Evolutionary conservation across 2,329 filamentous ascomycete genomes (phyloP).

Genomic region (Beauveria sp.): DNA sequence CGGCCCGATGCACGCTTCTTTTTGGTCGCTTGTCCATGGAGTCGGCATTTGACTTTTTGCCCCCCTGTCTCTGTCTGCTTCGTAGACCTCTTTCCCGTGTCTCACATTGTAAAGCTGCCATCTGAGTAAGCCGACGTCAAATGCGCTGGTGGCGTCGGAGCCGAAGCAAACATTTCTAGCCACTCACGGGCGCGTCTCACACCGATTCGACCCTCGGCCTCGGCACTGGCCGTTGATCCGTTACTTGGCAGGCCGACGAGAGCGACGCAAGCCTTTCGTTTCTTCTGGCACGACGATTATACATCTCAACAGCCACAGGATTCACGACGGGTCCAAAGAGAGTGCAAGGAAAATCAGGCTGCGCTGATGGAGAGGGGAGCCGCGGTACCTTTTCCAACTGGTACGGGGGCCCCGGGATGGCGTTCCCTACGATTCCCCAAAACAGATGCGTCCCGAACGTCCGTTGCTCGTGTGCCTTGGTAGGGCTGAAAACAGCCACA

Average conservation of each 20-base stretch:
- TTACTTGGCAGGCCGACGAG: not conserved
- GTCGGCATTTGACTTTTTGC: constrained; percentile 1
- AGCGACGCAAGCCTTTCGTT: not conserved
- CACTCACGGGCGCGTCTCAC: not conserved
- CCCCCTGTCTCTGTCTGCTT: not conserved
- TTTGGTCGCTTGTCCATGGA: not conserved
- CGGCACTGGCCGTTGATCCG: not conserved
- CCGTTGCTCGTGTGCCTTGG: not conserved
- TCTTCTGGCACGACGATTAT: not conserved
- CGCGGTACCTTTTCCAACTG: not conserved
- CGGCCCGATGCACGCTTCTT: constrained; percentile 3
- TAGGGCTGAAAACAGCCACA: constrained; percentile 1
- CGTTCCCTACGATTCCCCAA: not conserved
- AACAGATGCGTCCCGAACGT: not conserved
- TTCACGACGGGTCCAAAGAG: not conserved
- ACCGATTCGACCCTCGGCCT: not conserved
- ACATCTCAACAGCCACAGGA: not conserved
- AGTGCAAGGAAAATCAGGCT: not conserved
- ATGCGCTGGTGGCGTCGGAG: not conserved
- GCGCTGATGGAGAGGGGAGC: not conserved
- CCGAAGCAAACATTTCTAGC: not conserved
- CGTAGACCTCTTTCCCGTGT: not conserved
- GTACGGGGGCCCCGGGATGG: constrained; percentile 3
- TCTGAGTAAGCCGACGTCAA: not conserved
- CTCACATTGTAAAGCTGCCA: not conserved